Conservation (phyloP, 169 alveolate genomes). For the Cryptosporidium sp. region DNA sequence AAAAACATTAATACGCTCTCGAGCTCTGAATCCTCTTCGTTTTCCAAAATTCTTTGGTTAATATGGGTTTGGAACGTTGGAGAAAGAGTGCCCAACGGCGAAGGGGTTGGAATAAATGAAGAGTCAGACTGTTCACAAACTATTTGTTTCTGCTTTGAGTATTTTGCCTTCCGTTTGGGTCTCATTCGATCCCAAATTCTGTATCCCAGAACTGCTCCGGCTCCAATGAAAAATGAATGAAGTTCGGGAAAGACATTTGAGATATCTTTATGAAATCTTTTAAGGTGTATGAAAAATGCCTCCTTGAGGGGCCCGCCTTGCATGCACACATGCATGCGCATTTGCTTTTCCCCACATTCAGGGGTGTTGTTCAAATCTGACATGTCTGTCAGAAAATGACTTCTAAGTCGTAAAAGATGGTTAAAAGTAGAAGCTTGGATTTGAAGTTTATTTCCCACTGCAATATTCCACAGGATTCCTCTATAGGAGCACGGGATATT, state of each 20-base stretch:
- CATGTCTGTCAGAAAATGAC: neutral
- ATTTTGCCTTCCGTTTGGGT: neutral
- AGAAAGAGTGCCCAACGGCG: neutral
- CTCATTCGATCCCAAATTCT: slow-evolving; percentile 35
- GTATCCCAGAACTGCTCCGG: slow-evolving; percentile 60
- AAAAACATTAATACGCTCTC: slow-evolving; percentile 58
- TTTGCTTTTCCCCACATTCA: slow-evolving; percentile 1
- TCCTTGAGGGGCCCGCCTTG: slow-evolving; percentile 56
- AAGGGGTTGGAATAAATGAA: neutral
- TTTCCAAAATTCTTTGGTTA: neutral
- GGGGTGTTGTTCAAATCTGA: neutral
- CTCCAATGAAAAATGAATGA: slow-evolving; percentile 57
- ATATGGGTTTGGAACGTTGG: neutral
- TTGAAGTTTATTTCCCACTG: slow-evolving; percentile 54
- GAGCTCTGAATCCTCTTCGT: slow-evolving; percentile 33
- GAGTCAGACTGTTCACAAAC: neutral
- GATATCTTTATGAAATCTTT: slow-evolving; percentile 63
- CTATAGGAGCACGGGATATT: slow-evolving; percentile 54
- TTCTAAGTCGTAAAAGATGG: slow-evolving; percentile 9
- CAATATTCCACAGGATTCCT: slow-evolving; percentile 57
- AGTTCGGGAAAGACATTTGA: slow-evolving; percentile 44
- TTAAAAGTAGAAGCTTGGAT: slow-evolving; percentile 6
- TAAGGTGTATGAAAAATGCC: slow-evolving; percentile 46
- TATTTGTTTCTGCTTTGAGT: neutral
- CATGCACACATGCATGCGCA: slow-evolving; percentile 3